Base-by-base conservation (phyloP, 192 early-diverging fungal genomes). In the Lunasporangiospora selenospora region DNA sequence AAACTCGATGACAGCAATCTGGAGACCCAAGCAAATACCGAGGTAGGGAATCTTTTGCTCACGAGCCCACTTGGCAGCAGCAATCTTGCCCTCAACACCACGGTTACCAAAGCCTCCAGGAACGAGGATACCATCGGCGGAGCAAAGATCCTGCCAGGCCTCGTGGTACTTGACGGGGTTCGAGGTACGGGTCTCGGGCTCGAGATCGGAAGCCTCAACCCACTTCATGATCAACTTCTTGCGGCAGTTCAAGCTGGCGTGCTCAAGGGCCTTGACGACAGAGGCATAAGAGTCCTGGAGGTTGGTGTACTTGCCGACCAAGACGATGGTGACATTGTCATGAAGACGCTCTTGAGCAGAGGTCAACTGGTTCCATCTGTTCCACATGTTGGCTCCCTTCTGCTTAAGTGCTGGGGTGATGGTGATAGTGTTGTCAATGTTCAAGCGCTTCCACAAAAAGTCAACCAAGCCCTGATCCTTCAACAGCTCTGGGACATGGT, bases 21-120 rank as follows among this genome's bases (percentile, higher is more conserved):
- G 98, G 62, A 99, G 80, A 58, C 98, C 98, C 39, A 99, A 86
- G 77, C 98, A 99, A 76, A 99, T 95, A 38, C 77, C 98, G 30
- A 99, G 90, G 79, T 95, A 99, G 44, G 98, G 98, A 32, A 98
- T 76, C 55, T 95, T 93, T 81, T 98, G 90, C 80, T 98, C 96
- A 76, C 98, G 92, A 29, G 98, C 98, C 90, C 93, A 98, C 67
- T 95, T 98, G 66, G 90, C 90, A 8, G 96, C 96, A 30, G 90
- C 78, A 39, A 99, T 87, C 86, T 91, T 99, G 57, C 98, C 98
- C 69, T 99, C 98, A 49, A 90, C 91, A 65, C 98, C 98, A 70
- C 98, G 93, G 50, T 86, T 84, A 53, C 98, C 98, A 71, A 99
- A 99, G 31, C 98, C 98, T 67, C 98, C 98, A 26, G 98, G 96